Conservation (phyloP, 257 asterid species). For the Schizonepeta tenuifolia region DNA sequence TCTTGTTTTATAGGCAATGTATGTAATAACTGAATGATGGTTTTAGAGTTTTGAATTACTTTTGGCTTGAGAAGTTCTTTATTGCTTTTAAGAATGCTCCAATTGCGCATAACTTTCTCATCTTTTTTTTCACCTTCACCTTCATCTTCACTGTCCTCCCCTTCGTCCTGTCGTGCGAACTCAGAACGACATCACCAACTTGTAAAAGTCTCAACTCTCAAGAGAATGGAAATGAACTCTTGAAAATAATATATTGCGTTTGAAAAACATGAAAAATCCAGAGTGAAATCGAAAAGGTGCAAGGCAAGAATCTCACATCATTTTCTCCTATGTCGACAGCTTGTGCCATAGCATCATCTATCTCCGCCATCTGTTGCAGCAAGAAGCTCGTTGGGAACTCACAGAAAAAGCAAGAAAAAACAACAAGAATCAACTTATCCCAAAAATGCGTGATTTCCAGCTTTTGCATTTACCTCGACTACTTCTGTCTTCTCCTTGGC, state of each 20-base stretch:
- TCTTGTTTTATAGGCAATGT: background rate
- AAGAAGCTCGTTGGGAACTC: background rate
- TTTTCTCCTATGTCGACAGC: conserved; percentile 98
- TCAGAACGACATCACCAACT: conserved; percentile 18
- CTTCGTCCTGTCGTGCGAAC: conserved; percentile 64
- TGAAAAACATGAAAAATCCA: background rate
- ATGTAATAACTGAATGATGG: background rate
- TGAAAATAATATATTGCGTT: background rate
- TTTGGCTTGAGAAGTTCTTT: conserved; percentile 63
- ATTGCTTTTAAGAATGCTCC: conserved; percentile 82
- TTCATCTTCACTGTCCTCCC: conserved; percentile 75
- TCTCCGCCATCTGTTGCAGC: conserved; percentile 64
- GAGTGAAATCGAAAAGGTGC: background rate
- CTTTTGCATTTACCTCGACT: conserved; percentile 58
- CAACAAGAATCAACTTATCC: background rate
- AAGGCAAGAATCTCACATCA: conserved; percentile 58
- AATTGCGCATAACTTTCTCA: conserved; percentile 68
- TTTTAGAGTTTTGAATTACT: conserved; percentile 44
- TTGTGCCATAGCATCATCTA: conserved; percentile 92
- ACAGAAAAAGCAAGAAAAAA: background rate
- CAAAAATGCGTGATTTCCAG: background rate
- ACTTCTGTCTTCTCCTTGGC: conserved; percentile 76
- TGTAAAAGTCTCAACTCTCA: background rate
- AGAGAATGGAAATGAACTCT: background rate
- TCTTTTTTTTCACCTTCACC: conserved; percentile 56